phyloP scores from a whole-genome alignment of 768 basidiomycete species.

The Mrakia blollopis region DNA sequence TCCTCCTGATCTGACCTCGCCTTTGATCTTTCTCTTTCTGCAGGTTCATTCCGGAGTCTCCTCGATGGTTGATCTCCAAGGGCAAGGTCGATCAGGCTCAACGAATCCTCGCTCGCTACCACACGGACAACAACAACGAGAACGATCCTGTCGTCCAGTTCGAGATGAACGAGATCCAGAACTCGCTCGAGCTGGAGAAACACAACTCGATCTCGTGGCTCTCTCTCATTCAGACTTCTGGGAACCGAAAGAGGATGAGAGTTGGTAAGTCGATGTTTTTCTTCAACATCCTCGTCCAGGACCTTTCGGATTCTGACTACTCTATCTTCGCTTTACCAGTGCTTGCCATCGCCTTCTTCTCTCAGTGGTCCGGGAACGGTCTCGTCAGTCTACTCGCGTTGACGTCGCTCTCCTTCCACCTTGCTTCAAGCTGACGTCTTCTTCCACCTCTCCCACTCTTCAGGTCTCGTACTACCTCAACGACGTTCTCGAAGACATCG shows the following conservation, averaged over 20 bases:
- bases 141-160: slow-evolving; percentile 25
- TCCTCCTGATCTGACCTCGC: neutral
- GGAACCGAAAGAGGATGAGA: slow-evolving; percentile 22
- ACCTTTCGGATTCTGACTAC: no score
- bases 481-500: slow-evolving; percentile 55
- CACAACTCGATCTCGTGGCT: neutral
- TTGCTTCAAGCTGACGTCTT: no score
- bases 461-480: slow-evolving; percentile 65
- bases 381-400: slow-evolving; percentile 43
- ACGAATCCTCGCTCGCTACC: slow-evolving; percentile 68
- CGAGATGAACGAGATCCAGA: slow-evolving; percentile 32
- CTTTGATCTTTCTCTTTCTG: slow-evolving; percentile 40
- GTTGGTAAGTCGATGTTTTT: no score
- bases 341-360: slow-evolving; percentile 47
- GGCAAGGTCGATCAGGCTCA: slow-evolving; percentile 67
- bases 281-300: no score
- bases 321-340: no score
- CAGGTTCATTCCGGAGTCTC: slow-evolving; percentile 72
- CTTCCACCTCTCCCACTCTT: no score
- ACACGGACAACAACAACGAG: slow-evolving; percentile 58
- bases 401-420: no score
- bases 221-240: neutral
- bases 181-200: slow-evolving; percentile 21
- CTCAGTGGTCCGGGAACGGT: slow-evolving; percentile 78
- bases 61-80: slow-evolving; percentile 73